These are phyloP conservation scores for Didymella segeticola DNA, from an alignment of 2,329 filamentous ascomycete genomes.

Conservation along the genomic window DNA sequence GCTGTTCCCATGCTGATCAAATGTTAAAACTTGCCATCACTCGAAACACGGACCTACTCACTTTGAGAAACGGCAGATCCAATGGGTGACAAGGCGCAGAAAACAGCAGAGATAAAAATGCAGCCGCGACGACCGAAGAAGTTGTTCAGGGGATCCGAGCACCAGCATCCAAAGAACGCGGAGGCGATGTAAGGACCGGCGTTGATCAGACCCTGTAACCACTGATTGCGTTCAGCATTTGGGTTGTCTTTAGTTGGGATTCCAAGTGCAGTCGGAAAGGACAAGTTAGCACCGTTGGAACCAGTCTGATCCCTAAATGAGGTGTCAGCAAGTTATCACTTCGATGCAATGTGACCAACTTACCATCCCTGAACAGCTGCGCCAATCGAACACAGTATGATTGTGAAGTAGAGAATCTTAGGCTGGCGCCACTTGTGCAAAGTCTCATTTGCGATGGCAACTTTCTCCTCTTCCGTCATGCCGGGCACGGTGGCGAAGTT, in stretches of 20 bases:
- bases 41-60: constrained; percentile 15
- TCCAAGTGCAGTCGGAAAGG: constrained; percentile 61
- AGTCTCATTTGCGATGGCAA: constrained; percentile 26
- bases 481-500: constrained; percentile 21
- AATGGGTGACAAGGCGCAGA: constrained; percentile 27
- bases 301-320: constrained; percentile 57
- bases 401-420: constrained; percentile 66
- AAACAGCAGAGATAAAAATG: constrained; percentile 31
- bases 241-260: constrained; percentile 49
- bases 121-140: constrained; percentile 30
- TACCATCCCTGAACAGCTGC: constrained; percentile 71
- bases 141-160: constrained; percentile 31
- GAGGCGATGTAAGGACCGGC: constrained; percentile 27
- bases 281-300: constrained; percentile 59
- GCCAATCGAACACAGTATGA: constrained; percentile 70
- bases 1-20: constrained; percentile 44
- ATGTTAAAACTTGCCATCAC: neutral
- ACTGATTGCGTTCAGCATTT: constrained; percentile 26
- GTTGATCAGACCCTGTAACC: constrained; percentile 33
- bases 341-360: neutral
- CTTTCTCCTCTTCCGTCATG: constrained; percentile 27
- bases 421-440: constrained; percentile 67
- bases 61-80: constrained; percentile 26
- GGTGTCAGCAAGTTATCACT: neutral
- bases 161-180: constrained; percentile 24